Conservation (phyloP, 352 stramenopile species). For the Globisporangium paddicum region DNA sequence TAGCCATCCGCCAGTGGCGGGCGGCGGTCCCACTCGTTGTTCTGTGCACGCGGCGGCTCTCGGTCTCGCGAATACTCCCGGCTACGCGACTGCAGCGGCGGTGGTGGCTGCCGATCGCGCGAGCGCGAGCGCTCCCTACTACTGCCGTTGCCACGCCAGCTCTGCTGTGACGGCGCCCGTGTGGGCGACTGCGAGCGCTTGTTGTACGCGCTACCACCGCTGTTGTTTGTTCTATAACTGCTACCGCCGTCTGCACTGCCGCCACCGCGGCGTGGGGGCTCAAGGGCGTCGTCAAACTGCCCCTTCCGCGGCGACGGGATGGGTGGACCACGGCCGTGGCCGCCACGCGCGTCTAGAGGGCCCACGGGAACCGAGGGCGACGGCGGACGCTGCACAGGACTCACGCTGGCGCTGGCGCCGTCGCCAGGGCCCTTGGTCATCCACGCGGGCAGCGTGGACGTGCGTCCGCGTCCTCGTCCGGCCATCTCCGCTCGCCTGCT, state of each 20-base stretch:
- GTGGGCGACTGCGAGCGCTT: slow-evolving; percentile 8
- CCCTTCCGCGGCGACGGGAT: slow-evolving; percentile 28
- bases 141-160: slow-evolving; percentile 9
- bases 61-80: slow-evolving; percentile 7
- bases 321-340: slow-evolving; percentile 1
- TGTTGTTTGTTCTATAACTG: slow-evolving; percentile 1
- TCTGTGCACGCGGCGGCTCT: slow-evolving; percentile 2
- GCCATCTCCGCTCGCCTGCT: slow-evolving; percentile 55
- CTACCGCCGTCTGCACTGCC: slow-evolving; percentile 1
- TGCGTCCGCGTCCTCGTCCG: slow-evolving; percentile 68
- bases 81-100: not conserved
- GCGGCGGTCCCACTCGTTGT: slow-evolving; percentile 3
- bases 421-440: slow-evolving; percentile 58
- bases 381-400: not conserved
- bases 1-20: not conserved
- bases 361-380: not conserved
- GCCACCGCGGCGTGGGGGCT: slow-evolving; percentile 14
- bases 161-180: slow-evolving; percentile 9
- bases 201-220: slow-evolving; percentile 3
- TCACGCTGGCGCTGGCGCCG: not conserved
- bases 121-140: slow-evolving; percentile 22
- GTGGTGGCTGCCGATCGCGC: slow-evolving; percentile 12
- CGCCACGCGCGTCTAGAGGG: not conserved
- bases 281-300: slow-evolving; percentile 68
- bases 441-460: slow-evolving; percentile 76